Conservation (phyloP, 2,329 filamentous ascomycete genomes). For the Colletotrichum tropicicola region DNA sequence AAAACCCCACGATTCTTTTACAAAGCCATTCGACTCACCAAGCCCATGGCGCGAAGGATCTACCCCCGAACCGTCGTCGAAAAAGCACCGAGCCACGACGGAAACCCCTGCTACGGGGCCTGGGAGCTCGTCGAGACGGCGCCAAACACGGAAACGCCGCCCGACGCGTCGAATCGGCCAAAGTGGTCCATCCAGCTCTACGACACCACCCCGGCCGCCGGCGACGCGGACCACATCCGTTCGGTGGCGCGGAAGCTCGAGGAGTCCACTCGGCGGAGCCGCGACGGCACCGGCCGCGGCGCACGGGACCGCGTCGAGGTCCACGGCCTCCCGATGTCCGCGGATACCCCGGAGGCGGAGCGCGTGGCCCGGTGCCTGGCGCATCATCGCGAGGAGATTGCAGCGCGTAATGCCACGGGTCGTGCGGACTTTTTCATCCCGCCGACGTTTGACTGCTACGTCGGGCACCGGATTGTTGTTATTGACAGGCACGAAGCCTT, state of each 20-base stretch:
- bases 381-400: slow-evolving; percentile 2
- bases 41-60: background rate
- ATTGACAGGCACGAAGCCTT: background rate
- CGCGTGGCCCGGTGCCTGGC: background rate
- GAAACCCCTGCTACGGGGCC: background rate
- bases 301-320: background rate
- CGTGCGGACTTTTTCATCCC: background rate
- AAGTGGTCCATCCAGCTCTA: slow-evolving; percentile 1
- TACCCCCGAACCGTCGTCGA: background rate
- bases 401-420: background rate
- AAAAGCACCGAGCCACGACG: slow-evolving; percentile 5
- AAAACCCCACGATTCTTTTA: too few relatives aligned
- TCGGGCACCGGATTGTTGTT: background rate
- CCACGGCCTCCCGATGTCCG: background rate
- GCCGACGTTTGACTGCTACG: background rate
- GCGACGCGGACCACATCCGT: background rate
- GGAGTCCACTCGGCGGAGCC: background rate
- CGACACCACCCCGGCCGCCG: background rate
- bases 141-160: background rate
- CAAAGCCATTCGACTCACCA: too few relatives aligned
- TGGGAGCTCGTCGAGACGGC: background rate
- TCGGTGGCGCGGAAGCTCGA: background rate
- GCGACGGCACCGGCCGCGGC: background rate
- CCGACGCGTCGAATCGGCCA: background rate
- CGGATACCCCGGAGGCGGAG: background rate